Evolutionary conservation across 2,329 filamentous ascomycete species (phyloP).

Genomic region (Colletotrichum sp.): DNA sequence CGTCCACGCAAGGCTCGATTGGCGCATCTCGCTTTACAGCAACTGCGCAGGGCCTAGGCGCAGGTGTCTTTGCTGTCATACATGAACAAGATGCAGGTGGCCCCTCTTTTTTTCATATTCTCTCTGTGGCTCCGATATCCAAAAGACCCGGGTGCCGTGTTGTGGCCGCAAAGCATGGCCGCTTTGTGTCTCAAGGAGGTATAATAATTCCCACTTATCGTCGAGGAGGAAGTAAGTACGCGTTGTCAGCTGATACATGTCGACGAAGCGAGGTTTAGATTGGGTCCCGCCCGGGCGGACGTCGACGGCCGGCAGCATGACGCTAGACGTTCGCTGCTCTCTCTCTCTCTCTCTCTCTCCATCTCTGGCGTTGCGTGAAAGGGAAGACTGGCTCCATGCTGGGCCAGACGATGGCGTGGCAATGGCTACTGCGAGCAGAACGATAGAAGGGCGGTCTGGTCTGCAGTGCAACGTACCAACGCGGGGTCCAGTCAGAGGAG

Average conservation of each 20-base stretch:
- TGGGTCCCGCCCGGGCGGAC: neutral
- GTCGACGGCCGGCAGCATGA: slow-evolving; percentile 1
- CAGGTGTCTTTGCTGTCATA: slow-evolving; percentile 20
- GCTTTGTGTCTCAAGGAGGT: neutral
- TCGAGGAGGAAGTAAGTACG: neutral
- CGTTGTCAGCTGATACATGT: neutral
- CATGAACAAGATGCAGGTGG: slow-evolving; percentile 3
- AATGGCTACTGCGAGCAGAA: neutral
- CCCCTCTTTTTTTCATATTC: neutral
- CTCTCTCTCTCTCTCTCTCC: neutral
- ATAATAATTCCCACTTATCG: neutral
- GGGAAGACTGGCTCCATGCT: neutral
- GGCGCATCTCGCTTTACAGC: slow-evolving; percentile 17
- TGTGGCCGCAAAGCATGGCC: slow-evolving; percentile 4
- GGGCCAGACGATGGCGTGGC: neutral
- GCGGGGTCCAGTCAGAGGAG: neutral
- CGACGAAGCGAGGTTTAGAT: neutral
- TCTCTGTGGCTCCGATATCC: neutral
- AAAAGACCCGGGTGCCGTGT: neutral
- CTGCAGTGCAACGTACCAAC: slow-evolving; percentile 8
- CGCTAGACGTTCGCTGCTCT: neutral
- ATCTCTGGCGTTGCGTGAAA: neutral
- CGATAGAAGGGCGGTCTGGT: slow-evolving; percentile 16
- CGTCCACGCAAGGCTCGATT: slow-evolving; percentile 14
- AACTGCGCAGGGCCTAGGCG: slow-evolving; percentile 7